These are phyloP conservation scores for Aspergillus felis DNA, from an alignment of 2,329 filamentous ascomycete genomes.

Conservation along the genomic window DNA sequence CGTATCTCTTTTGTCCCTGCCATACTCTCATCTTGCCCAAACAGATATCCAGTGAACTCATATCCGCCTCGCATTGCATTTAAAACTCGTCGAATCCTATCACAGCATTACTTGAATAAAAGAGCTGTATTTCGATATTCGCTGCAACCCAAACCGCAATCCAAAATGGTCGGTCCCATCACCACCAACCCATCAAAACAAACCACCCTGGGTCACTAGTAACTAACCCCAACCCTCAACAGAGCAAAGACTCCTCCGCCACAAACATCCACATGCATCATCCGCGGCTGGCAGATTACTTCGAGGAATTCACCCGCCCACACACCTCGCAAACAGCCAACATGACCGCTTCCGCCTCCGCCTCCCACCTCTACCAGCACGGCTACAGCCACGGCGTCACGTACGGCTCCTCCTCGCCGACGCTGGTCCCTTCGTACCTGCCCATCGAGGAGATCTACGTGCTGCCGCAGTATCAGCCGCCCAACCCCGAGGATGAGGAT, in stretches of 20 bases:
- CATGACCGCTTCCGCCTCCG: conserved; percentile 5
- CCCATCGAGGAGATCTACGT: conserved; percentile 61
- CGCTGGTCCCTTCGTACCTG: conserved; percentile 40
- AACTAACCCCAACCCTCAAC: conserved; percentile 3
- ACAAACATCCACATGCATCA: conserved; percentile 48
- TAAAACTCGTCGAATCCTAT: not conserved
- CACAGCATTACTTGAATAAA: not conserved
- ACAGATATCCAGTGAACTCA: not conserved
- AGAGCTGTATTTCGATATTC: not conserved
- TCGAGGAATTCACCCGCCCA: conserved; percentile 49
- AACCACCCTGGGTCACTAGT: not conserved
- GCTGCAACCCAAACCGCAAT: conserved; percentile 2
- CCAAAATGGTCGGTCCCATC: conserved; percentile 19
- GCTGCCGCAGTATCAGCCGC: conserved; percentile 56
- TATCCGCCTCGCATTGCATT: not conserved
- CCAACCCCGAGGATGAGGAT: conserved; percentile 65
- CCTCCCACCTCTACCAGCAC: conserved; percentile 13
- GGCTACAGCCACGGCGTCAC: conserved; percentile 20
- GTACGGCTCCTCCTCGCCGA: conserved; percentile 28
- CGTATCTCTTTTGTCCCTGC: not conserved
- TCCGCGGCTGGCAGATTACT: conserved; percentile 46
- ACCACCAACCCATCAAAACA: conserved; percentile 1
- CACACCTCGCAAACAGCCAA: conserved; percentile 31
- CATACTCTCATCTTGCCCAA: not conserved
- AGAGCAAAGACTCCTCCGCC: conserved; percentile 50